Base-by-base conservation (phyloP, 495 filamentous ascomycete genomes). In the Tuber microsphaerosporum region DNA sequence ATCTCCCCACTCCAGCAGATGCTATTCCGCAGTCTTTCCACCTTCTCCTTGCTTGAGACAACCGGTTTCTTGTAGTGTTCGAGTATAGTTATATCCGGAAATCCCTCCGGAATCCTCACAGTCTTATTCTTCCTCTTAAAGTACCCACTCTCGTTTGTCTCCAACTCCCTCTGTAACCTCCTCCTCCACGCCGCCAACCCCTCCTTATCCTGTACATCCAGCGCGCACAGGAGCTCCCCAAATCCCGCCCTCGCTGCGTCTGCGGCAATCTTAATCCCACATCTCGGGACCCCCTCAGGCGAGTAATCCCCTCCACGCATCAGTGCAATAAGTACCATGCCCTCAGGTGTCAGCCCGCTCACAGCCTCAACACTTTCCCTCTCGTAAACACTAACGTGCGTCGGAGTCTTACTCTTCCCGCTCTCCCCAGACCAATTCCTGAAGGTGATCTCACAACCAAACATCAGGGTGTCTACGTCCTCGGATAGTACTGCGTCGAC, bases 391-490 rank as follows among this genome's bases (percentile, higher is more conserved):
- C 91, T 91, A 69, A 98, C 92, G 84, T 98, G 95, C 1, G 96
- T 97, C 8, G 93, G 92, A 2, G 87, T 88, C 74, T 90, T 89
- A 74, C 85, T 85, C 79, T 85, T 89, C 2, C 86, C 85, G 31
- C 86, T 87, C 83, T 97, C 93, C 34, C 90, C 88, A 0, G 92
- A 91, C 89, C 94, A 99, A 80, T 93, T 94, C 75, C 93, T 88
- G 44, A 97, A 84, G 0, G 90, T 95, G 70, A 88, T 83, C 0
- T 87, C 89, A 70, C 92, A 94, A 2, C 96, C 96, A 83, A 98
- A 99, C 96, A 99, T 98, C 80, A 99, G 87, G 3, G 96, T 94
- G 83, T 99, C 96, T 51, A 97, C 93, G 86, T 99, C 96, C 83
- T 99, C 94, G 82, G 93, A 97, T 80, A 99, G 88, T 19, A 98